Base-by-base conservation (phyloP, 805 yeast species). In the Zygotorulaspora florentina region DNA sequence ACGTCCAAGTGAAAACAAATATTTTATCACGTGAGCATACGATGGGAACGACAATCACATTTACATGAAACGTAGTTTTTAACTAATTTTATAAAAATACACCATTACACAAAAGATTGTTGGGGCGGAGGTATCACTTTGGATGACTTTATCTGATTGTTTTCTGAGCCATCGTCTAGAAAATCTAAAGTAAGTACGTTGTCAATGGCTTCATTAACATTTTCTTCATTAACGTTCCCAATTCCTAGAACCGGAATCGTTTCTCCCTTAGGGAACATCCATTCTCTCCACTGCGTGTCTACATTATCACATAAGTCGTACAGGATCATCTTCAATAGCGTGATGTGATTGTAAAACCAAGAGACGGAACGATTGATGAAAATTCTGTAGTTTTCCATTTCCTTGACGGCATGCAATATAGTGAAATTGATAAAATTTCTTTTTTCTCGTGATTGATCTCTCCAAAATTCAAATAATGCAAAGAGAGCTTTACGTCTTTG, bases 341-440 rank as follows among this genome's bases (percentile, higher is more conserved):
- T 65, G 20, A 65, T 64, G 46, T 65, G 69, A 46, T 65, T 65
- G 43, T 65, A 65, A 35, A 65, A 65, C 69, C 69, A 65, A 2
- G 69, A 65, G 2, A 65, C 69, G 1, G 69, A 65, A 44, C 67
- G 51, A 42, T 61, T 62, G 31, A 65, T 62, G 45, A 65, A 64
- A 2, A 64, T 55, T 42, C 69, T 53, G 39, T 65, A 65, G 43
- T 62, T 62, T 51, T 65, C 69, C 67, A 65, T 61, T 41, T 65
- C 69, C 43, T 62, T 64, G 5, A 64, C 64, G n/a, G 66, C 64
- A 50, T 65, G 69, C 38, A 62, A 39, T 33, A 65, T 56, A 1
- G 67, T 61, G 45, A 47, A 65, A 30, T 55, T 48, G 2, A 46
- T 42, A 30, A 64, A 62, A 11, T 54, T 50, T 43, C 69, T 56